These are phyloP conservation scores for Pleurozium schreberi DNA, from an alignment of 225 moss, liverwort and hornwort species.

Conservation along the genomic window DNA sequence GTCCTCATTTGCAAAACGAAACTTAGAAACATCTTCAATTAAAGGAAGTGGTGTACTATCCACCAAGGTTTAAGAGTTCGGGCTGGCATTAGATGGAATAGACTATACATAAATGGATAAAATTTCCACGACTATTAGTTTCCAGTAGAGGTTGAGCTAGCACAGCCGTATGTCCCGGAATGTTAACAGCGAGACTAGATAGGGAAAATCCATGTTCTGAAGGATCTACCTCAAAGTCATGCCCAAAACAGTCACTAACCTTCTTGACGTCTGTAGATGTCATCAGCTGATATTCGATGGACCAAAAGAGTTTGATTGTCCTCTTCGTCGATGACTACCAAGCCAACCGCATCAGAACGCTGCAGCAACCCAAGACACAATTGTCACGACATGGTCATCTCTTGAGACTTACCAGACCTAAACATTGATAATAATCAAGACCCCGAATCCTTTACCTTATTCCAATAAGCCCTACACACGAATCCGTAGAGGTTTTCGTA, in stretches of 20 bases:
- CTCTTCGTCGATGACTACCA: slow-evolving; percentile 96
- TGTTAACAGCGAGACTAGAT: not conserved
- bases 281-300: slow-evolving; percentile 96
- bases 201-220: not conserved
- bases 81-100: not conserved
- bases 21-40: not conserved
- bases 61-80: not conserved
- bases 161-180: not conserved
- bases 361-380: slow-evolving; percentile 23
- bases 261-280: slow-evolving; percentile 95
- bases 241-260: slow-evolving; percentile 30
- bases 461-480: not conserved
- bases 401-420: not conserved
- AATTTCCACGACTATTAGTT: not conserved
- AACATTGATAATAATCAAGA: not conserved
- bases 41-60: not conserved
- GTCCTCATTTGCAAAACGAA: not conserved
- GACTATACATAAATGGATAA: not conserved
- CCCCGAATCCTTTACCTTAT: not conserved
- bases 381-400: not conserved
- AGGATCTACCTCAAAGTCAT: not conserved
- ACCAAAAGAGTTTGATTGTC: slow-evolving; percentile 92
- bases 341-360: slow-evolving; percentile 94
- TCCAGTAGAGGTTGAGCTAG: not conserved
- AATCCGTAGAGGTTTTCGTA: not conserved